phyloP scores from a whole-genome alignment of 2,329 filamentous ascomycete species.

The Colletotrichum sp. region DNA sequence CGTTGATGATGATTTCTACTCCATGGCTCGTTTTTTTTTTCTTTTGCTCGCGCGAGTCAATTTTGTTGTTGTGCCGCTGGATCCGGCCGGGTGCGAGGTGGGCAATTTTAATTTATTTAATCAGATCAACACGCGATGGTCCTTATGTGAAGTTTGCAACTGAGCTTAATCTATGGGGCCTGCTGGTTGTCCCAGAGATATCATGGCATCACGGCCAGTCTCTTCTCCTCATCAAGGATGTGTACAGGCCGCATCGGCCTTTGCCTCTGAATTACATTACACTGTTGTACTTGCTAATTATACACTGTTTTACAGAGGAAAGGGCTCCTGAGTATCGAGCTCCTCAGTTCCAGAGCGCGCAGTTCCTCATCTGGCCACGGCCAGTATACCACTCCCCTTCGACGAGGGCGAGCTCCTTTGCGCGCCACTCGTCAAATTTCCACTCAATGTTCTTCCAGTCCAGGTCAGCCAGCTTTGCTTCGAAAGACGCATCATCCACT shows the following conservation, averaged over 20 bases:
- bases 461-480: conserved; percentile 73
- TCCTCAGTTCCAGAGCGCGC: neutral
- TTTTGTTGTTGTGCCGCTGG: neutral
- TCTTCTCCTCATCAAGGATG: neutral
- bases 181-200: neutral
- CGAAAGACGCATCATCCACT: conserved; percentile 34
- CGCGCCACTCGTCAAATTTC: conserved; percentile 73
- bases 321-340: neutral
- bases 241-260: neutral
- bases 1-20: neutral
- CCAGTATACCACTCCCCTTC: conserved; percentile 69
- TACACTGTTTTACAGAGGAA: conserved; percentile 6
- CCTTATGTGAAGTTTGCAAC: neutral
- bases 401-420: conserved; percentile 66
- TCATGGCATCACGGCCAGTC: neutral
- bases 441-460: conserved; percentile 74
- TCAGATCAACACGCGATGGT: neutral
- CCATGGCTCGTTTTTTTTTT: neutral
- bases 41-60: neutral
- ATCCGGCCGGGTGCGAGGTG: neutral
- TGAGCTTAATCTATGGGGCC: neutral
- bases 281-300: neutral
- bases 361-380: conserved; percentile 14
- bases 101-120: neutral
- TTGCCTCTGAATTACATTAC: neutral